Base-by-base conservation (phyloP, 2,329 filamentous ascomycete genomes). In the Malbranchea zuffiana region DNA sequence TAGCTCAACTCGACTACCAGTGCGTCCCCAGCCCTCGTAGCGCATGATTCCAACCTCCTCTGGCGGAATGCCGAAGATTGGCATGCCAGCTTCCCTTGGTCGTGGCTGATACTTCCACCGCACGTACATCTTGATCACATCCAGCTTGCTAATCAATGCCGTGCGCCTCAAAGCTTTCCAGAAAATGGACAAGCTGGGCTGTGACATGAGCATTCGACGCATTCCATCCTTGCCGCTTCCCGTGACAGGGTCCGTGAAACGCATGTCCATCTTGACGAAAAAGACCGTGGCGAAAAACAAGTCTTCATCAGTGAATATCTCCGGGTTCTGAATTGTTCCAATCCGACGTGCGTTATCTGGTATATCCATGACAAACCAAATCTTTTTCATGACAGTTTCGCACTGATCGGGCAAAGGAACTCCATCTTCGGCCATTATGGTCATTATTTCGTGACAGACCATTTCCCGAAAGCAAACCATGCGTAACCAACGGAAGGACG, bases 331-430 rank as follows among this genome's bases (percentile, higher is more conserved):
- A 4, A 84, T 54, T 4, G 79, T 60, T 1, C 61, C 62, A 4
- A 67, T 56, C 1, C 83, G 74, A 10, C 69, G 61, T 0, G 45
- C 48, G 33, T 68, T 78, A 10, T 73, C 75, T 0, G 72, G 61
- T 3, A 78, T 61, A 49, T 86, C 81, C 64, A 85, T 75, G 21
- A 82, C 51, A 35, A 81, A 68, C 84, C 84, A 90, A 12, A 84
- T 62, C 50, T 82, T 81, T 49, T 74, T 66, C 30, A 82, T 58
- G 1, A 67, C 65, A 7, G 49, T 34, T 33, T 61, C 52, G 44
- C 69, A 71, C 17, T 56, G 54, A 1, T 44, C 32, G 0, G 78
- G 78, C 35, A 75, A 58, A 6, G 69, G 66, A 40, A 77, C 69
- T 1, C 77, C 78, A 28, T 68, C 59, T 10, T 69, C 61, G 0